Conservation (phyloP, 2,329 filamentous ascomycete species). For the Didymella exigua region DNA sequence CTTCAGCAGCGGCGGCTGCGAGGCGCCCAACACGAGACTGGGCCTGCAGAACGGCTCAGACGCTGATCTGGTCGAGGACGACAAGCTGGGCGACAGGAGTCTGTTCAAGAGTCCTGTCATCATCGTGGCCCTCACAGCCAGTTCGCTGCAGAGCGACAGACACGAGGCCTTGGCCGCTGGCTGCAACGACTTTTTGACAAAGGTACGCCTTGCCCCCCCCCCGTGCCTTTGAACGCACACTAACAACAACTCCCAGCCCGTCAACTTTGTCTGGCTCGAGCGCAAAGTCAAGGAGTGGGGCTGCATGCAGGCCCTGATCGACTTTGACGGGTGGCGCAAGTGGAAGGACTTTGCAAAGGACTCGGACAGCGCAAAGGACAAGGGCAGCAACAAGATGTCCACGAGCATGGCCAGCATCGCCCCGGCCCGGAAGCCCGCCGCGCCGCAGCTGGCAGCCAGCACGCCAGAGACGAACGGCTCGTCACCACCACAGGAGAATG, state of each 20-base stretch:
- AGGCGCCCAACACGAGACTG: constrained; percentile 40
- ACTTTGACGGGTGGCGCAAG: constrained; percentile 96
- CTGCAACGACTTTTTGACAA: constrained; percentile 97
- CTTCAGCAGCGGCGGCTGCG: constrained; percentile 65
- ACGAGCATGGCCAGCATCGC: constrained; percentile 41
- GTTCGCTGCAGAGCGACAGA: constrained; percentile 90
- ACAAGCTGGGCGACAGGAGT: constrained; percentile 67
- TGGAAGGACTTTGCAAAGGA: constrained; percentile 79
- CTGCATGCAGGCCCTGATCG: constrained; percentile 98
- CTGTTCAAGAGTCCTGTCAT: constrained; percentile 97
- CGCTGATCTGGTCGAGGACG: constrained; percentile 61
- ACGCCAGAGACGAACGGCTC: constrained; percentile 33
- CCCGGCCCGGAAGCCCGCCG: constrained; percentile 31
- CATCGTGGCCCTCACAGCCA: constrained; percentile 94
- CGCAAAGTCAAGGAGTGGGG: constrained; percentile 99
- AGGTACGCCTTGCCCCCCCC: constrained; percentile 63
- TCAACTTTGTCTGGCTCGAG: constrained; percentile 97
- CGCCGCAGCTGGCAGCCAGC: constrained; percentile 22
- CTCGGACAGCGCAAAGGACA: constrained; percentile 46
- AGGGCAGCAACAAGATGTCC: constrained; percentile 42
- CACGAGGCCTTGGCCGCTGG: constrained; percentile 94
- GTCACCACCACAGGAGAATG: constrained; percentile 21
- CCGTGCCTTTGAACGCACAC: neutral
- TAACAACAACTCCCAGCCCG: constrained; percentile 66
- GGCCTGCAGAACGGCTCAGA: constrained; percentile 48